Conservation (phyloP, 2,329 filamentous ascomycete genomes). For the Exophiala spinifera region DNA sequence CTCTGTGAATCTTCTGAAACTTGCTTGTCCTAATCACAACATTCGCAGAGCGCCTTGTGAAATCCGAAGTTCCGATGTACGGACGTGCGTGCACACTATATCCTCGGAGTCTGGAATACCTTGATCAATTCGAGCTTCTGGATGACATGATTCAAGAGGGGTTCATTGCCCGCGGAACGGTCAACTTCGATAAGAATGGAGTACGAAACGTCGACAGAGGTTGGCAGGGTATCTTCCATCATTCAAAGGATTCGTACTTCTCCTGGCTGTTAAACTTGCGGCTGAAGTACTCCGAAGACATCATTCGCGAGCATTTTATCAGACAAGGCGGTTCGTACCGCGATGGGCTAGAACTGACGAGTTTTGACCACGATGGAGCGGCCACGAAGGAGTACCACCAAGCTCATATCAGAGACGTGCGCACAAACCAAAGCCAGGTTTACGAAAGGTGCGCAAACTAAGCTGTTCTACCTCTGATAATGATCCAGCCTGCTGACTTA, state of each 20-base stretch:
- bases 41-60: neutral
- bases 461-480: too few relatives aligned
- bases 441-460: too few relatives aligned
- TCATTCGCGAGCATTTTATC: neutral
- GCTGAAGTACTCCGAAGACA: constrained; percentile 7
- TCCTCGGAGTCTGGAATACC: constrained; percentile 2
- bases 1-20: neutral
- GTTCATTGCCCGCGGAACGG: neutral
- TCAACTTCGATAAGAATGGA: constrained; percentile 3
- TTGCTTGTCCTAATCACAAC: too few relatives aligned
- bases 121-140: constrained; percentile 6
- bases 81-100: constrained; percentile 1
- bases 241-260: neutral
- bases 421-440: too few relatives aligned
- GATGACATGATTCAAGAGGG: neutral
- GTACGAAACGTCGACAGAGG: neutral
- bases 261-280: constrained; percentile 1
- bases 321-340: too few relatives aligned
- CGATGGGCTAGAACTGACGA: too few relatives aligned
- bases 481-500: too few relatives aligned
- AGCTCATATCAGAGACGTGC: too few relatives aligned
- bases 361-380: too few relatives aligned
- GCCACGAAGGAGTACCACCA: too few relatives aligned
- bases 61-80: constrained; percentile 3
- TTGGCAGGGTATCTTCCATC: neutral